Percentiles rank a stretch among this genome's conserved stretches.
Evolutionary conservation across 2,329 filamentous ascomycete species (phyloP).

Genomic region (Ophiostoma sp.): DNA sequence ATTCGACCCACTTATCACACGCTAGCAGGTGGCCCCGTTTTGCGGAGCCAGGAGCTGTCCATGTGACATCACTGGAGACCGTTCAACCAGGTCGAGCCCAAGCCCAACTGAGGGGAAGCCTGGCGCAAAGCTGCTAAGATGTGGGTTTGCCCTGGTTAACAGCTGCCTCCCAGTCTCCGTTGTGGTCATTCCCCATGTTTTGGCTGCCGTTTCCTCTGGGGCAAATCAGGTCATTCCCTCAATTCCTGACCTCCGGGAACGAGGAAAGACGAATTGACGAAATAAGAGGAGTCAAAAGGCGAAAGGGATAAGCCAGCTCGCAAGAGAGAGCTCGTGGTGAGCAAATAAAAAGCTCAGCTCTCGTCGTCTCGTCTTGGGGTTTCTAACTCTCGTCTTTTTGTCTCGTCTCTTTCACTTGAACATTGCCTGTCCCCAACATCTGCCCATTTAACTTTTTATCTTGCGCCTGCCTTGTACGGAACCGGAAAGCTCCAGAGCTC

Average conservation of each 20-base stretch:
- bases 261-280: not conserved
- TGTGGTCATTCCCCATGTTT: not conserved
- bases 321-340: not conserved
- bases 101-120: not conserved
- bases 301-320: not conserved
- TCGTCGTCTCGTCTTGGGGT: not conserved
- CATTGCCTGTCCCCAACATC: not conserved
- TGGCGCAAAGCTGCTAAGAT: not conserved
- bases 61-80: constrained; percentile 29
- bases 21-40: not conserved
- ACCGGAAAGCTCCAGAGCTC: not conserved
- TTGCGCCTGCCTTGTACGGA: not conserved
- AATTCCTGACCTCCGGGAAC: not conserved
- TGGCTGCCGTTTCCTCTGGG: constrained; percentile 6
- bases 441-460: not conserved
- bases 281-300: not conserved
- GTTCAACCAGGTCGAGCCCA: not conserved
- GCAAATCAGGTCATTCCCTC: constrained; percentile 5
- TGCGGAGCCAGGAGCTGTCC: constrained; percentile 19
- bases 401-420: not conserved
- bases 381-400: not conserved
- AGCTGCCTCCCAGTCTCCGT: not conserved
- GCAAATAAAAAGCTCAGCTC: constrained; percentile 6
- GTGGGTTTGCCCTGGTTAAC: not conserved
- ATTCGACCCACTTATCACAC: not conserved